These are phyloP conservation scores for Plantago ovata DNA, from an alignment of 257 asterid species.

Conservation along the genomic window DNA sequence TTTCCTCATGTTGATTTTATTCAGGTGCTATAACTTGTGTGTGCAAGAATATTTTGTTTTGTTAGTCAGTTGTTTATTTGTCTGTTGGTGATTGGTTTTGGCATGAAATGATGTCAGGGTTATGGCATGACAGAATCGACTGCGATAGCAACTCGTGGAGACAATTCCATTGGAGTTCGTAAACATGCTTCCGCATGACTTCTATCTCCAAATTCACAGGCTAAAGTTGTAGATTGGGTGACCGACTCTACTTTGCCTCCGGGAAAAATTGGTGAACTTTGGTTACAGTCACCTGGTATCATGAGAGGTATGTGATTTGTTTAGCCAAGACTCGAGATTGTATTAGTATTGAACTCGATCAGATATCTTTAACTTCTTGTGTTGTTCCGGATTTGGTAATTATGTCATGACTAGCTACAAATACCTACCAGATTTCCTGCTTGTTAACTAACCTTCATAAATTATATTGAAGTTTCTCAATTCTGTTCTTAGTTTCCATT, in stretches of 20 bases:
- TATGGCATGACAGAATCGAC: slow-evolving; percentile 88
- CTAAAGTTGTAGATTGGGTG: slow-evolving; percentile 69
- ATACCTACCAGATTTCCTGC: not conserved
- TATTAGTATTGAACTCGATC: not conserved
- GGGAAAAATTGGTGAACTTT: slow-evolving; percentile 73
- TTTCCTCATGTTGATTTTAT: slow-evolving; percentile 71
- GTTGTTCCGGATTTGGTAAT: not conserved
- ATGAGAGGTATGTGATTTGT: slow-evolving; percentile 69
- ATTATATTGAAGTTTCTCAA: not conserved
- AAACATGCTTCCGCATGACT: slow-evolving; percentile 66
- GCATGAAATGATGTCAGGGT: slow-evolving; percentile 42
- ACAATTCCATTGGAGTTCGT: slow-evolving; percentile 32
- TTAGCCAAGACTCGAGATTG: slow-evolving; percentile 4
- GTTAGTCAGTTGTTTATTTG: not conserved
- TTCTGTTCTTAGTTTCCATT: not conserved
- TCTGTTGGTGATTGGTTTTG: not conserved
- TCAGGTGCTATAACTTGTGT: slow-evolving; percentile 42
- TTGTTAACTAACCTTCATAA: not conserved
- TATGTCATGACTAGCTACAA: not conserved
- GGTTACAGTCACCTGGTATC: slow-evolving; percentile 67
- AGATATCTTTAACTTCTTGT: not conserved
- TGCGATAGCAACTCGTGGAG: slow-evolving; percentile 71
- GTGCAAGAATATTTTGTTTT: not conserved
- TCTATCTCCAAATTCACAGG: slow-evolving; percentile 60
- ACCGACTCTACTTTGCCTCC: slow-evolving; percentile 62